phyloP scores from a whole-genome alignment of 2,329 filamentous ascomycete species.

The Cladorrhinum sp. region DNA sequence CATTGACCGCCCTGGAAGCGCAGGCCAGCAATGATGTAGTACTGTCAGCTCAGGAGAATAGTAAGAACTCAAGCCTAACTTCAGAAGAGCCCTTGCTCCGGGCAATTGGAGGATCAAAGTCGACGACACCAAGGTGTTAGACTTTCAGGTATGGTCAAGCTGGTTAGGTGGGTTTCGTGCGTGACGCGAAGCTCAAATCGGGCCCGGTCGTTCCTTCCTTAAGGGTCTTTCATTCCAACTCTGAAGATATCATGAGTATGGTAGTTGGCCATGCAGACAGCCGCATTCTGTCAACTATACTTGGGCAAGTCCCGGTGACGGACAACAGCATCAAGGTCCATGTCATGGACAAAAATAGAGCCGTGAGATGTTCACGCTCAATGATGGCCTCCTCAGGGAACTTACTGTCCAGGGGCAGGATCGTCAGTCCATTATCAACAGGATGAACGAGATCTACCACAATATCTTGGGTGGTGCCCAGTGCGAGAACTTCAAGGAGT shows the following conservation, averaged over 20 bases:
- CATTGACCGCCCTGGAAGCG: too few species aligned
- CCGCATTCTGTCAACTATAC: conserved; percentile 30
- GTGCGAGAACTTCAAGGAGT: conserved; percentile 27
- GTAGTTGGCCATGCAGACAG: too few species aligned
- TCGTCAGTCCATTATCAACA: conserved; percentile 37
- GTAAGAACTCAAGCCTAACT: conserved; percentile 40
- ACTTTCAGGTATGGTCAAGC: too few species aligned
- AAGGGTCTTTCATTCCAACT: too few species aligned
- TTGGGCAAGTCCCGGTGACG: conserved; percentile 4
- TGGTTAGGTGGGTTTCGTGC: too few species aligned
- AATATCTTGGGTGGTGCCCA: conserved; percentile 32
- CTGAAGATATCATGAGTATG: too few species aligned
- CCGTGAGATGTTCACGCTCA: conserved; percentile 26
- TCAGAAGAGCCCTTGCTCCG: conserved; percentile 47
- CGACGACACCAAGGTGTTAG: conserved; percentile 47
- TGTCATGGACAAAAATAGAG: conserved; percentile 20
- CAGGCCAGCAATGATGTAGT: too few species aligned
- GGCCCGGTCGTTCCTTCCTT: too few species aligned
- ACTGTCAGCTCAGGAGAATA: conserved; percentile 34
- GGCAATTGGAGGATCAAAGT: conserved; percentile 58
- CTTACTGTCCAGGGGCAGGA: conserved; percentile 24
- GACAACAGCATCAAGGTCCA: conserved; percentile 20
- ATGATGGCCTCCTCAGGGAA: background rate
- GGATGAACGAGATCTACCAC: conserved; percentile 35
- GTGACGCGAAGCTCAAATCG: too few species aligned